Base-by-base conservation (phyloP, 306 rosid genomes). In the Chamaecrista fasciculata region DNA sequence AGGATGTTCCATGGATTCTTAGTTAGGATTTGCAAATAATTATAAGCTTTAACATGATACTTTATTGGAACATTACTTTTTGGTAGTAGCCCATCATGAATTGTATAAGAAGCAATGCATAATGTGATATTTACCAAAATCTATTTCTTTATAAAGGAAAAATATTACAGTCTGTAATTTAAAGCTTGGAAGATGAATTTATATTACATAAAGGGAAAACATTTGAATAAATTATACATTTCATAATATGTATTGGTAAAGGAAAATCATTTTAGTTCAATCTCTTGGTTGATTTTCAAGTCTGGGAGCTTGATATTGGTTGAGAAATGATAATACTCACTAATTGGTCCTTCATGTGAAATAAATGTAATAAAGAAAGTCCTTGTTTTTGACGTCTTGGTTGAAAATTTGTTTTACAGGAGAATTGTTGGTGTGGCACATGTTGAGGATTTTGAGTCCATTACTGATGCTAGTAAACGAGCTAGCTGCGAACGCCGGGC, bases 351-450 rank as follows among this genome's bases (percentile, higher is more conserved):
- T 7, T 9, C 25, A 48, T 40, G 65, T 4, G 18, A 42, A 62
- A 4, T 59, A 4, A 12, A 2, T 43, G 47, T 24, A 31, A 19
- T 15, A 21, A 61, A n/a, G 42, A 44, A 76, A 60, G 43, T 33
- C 11, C 36, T 29, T 18, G 44, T 37, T 65, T 29, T 15, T 14
- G 29, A 37, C 21, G 2, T 24, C 31, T 25, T 28, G 60, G 47
- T 40, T 75, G 39, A 66, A 52, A 29, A 11, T 73, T 69, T 16
- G 15, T 23, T 50, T 56, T 53, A 18, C 86, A 93, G 97, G 96
- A 84, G 98, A 76, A 88, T 94, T 39, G 95, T 90, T 66, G 97
- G 99, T 23, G 95, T 94, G 73, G 97, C 96, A 21, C 99, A 94
- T 72, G 95, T 94, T 25, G 95, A 88, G 74, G 97, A 94, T 79